Evolutionary conservation across 2,329 filamentous ascomycete genomes (phyloP).

Genomic region (Aspergillus eucalypticola): DNA sequence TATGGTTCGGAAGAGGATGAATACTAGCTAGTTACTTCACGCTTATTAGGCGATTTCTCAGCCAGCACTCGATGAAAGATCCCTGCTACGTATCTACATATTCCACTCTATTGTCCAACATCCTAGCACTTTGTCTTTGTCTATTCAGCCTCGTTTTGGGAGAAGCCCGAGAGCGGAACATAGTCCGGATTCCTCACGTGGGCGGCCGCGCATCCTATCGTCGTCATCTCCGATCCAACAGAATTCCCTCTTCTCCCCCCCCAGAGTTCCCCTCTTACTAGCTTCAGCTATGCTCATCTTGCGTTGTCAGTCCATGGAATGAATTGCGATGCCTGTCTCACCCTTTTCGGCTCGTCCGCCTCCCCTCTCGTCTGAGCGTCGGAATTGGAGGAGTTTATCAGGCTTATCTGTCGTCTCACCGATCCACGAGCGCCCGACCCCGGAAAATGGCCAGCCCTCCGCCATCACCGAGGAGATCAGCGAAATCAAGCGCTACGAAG

Average conservation of each 20-base stretch:
- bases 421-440: slow-evolving; percentile 57
- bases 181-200: slow-evolving; percentile 19
- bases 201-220: slow-evolving; percentile 17
- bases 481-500: slow-evolving; percentile 97
- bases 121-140: background rate
- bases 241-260: background rate
- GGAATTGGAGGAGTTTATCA: slow-evolving; percentile 46
- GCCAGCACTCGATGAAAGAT: background rate
- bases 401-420: slow-evolving; percentile 55
- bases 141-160: background rate
- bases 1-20: background rate
- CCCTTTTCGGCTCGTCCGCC: slow-evolving; percentile 33
- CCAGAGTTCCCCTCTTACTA: slow-evolving; percentile 7
- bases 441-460: slow-evolving; percentile 60
- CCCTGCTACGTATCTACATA: background rate
- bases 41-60: background rate
- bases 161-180: background rate
- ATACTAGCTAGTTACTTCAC: background rate
- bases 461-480: slow-evolving; percentile 92
- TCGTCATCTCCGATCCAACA: slow-evolving; percentile 7
- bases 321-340: slow-evolving; percentile 40
- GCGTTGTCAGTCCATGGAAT: slow-evolving; percentile 39
- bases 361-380: slow-evolving; percentile 35
- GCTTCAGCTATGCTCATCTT: slow-evolving; percentile 31
- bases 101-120: background rate